These are phyloP conservation scores for Fusarium sp. DNA, from an alignment of 2,329 filamentous ascomycete species.

Conservation along the genomic window DNA sequence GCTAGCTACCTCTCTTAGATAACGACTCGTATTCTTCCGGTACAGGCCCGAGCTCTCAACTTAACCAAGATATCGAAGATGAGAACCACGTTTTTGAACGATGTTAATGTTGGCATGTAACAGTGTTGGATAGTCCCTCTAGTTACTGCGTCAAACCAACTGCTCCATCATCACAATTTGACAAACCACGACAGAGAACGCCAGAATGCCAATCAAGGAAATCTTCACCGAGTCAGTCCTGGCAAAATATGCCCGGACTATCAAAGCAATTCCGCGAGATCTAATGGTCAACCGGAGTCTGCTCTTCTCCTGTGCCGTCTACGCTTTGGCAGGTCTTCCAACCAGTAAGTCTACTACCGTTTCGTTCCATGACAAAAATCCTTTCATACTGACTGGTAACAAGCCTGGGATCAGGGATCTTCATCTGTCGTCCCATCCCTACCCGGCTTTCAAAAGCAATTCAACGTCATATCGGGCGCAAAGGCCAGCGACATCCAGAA, in stretches of 20 bases:
- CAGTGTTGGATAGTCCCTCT: not conserved
- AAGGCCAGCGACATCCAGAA: constrained; percentile 16
- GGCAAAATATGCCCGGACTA: not conserved
- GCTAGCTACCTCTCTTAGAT: no score
- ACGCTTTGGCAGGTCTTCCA: not conserved
- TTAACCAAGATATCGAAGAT: no score
- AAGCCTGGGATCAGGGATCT: constrained; percentile 33
- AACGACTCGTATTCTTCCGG: not conserved
- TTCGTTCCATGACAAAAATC: accelerated
- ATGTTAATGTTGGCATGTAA: not conserved
- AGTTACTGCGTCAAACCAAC: no score
- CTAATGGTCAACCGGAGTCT: not conserved
- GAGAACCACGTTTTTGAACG: no score
- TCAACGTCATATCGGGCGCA: constrained; percentile 17
- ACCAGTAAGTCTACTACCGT: not conserved
- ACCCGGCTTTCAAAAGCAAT: constrained; percentile 21
- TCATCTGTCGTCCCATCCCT: constrained; percentile 30
- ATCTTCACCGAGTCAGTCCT: not conserved
- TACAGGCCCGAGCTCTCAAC: no score
- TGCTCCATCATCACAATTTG: no score
- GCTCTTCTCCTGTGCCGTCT: not conserved
- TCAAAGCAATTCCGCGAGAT: not conserved
- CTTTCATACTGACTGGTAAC: not conserved
- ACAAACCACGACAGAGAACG: no score
- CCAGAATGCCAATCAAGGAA: not conserved